Conservation (phyloP, 768 basidiomycete genomes). For the Paxillus involutus region DNA sequence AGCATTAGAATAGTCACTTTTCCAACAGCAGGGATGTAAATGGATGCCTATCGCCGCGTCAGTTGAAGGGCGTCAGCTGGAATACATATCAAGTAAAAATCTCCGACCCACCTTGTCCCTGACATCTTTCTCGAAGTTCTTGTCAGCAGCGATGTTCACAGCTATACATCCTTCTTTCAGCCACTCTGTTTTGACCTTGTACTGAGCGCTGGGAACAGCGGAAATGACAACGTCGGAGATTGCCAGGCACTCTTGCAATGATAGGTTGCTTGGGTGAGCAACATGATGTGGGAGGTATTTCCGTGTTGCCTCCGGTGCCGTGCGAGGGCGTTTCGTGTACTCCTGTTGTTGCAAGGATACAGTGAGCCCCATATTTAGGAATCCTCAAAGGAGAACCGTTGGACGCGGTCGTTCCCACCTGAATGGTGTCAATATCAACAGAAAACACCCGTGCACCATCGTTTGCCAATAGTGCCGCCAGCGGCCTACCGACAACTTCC, state of each 20-base stretch:
- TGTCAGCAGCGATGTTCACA: slow-evolving; percentile 90
- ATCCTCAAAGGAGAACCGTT: not conserved
- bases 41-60: slow-evolving; percentile 59
- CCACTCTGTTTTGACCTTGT: slow-evolving; percentile 87
- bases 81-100: not conserved
- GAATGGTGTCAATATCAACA: slow-evolving; percentile 92
- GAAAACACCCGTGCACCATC: slow-evolving; percentile 96
- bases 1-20: slow-evolving; percentile 98
- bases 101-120: slow-evolving; percentile 72
- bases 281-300: slow-evolving; percentile 85
- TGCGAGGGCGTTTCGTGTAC: slow-evolving; percentile 86
- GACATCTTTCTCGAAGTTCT: slow-evolving; percentile 94
- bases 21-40: slow-evolving; percentile 96
- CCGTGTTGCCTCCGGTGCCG: slow-evolving; percentile 38
- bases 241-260: slow-evolving; percentile 77
- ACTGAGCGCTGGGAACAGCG: slow-evolving; percentile 81
- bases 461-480: slow-evolving; percentile 94
- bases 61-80: not conserved
- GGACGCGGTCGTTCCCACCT: slow-evolving; percentile 41
- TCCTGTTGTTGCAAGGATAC: slow-evolving; percentile 48
- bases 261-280: slow-evolving; percentile 64
- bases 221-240: slow-evolving; percentile 92
- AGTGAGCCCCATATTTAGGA: not conserved
- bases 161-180: slow-evolving; percentile 94
- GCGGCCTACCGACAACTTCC: slow-evolving; percentile 94